Evolutionary conservation across 768 basidiomycete species (phyloP).

Genomic region (Botryobasidium botryosum): DNA sequence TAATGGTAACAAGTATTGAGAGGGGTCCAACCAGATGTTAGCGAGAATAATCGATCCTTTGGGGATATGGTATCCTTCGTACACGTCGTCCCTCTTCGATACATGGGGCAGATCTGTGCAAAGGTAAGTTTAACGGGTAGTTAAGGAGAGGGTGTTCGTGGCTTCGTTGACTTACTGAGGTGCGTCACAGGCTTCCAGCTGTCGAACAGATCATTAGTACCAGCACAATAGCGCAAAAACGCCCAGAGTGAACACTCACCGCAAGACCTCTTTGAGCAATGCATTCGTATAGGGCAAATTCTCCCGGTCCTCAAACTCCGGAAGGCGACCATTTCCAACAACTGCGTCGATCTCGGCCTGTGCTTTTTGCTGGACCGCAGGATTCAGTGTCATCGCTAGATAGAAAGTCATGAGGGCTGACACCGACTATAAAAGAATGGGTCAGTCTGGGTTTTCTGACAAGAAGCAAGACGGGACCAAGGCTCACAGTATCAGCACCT

Average conservation of each 20-base stretch:
- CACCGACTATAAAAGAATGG: no score
- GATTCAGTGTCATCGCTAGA: conserved; percentile 11
- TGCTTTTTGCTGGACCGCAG: conserved; percentile 15
- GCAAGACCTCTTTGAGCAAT: conserved; percentile 11
- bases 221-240: no score
- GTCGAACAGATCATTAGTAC: no score
- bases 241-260: no score
- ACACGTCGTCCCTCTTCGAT: conserved; percentile 5
- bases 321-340: conserved; percentile 16
- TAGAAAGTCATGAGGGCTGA: conserved; percentile 5
- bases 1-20: not conserved
- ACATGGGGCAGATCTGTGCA: conserved; percentile 3
- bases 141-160: no score
- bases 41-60: conserved; percentile 5
- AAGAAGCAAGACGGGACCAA: no score
- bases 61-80: conserved; percentile 8
- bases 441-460: no score
- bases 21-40: conserved; percentile 9
- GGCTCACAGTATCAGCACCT: not conserved
- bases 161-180: no score
- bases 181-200: conserved; percentile 9
- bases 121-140: no score
- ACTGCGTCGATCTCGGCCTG: conserved; percentile 16
- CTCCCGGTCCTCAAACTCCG: conserved; percentile 12
- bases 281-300: conserved; percentile 13